phyloP scores from a whole-genome alignment of 768 basidiomycete species.

The Suillus weaverae region DNA sequence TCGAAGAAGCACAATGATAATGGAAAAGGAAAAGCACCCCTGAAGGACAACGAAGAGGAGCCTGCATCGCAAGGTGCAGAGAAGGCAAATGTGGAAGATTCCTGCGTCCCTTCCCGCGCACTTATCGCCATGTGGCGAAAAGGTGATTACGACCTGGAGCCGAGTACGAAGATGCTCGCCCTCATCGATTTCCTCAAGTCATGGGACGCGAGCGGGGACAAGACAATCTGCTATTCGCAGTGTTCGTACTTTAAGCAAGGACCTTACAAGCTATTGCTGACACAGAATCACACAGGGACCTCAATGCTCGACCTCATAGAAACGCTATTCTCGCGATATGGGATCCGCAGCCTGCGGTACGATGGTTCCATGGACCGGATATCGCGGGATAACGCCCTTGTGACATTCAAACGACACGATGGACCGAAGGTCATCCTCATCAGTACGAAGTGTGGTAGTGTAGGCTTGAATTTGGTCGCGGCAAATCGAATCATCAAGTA shows the following conservation, averaged over 20 bases:
- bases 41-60: background rate
- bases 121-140: conserved; percentile 56
- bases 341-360: conserved; percentile 58
- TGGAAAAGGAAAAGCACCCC: background rate
- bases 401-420: conserved; percentile 52
- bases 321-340: conserved; percentile 56
- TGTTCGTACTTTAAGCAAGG: conserved; percentile 36
- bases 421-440: conserved; percentile 68
- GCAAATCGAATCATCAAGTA: conserved; percentile 74
- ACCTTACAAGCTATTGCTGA: background rate
- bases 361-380: conserved; percentile 67
- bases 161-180: conserved; percentile 67
- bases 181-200: conserved; percentile 56
- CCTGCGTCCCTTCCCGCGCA: conserved; percentile 39
- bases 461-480: conserved; percentile 64
- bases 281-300: conserved; percentile 49
- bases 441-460: conserved; percentile 68
- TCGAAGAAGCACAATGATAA: background rate
- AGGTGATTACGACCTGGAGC: conserved; percentile 61
- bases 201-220: conserved; percentile 62
- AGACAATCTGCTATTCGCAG: conserved; percentile 71
- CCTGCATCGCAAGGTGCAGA: conserved; percentile 28
- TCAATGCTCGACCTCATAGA: conserved; percentile 70
- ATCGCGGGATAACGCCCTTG: conserved; percentile 49
- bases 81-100: conserved; percentile 24